Percentiles rank a stretch among this genome's conserved stretches.
These are phyloP conservation scores for Tylopilus subfusipes DNA, from an alignment of 768 basidiomycete genomes.

Conservation along the genomic window DNA sequence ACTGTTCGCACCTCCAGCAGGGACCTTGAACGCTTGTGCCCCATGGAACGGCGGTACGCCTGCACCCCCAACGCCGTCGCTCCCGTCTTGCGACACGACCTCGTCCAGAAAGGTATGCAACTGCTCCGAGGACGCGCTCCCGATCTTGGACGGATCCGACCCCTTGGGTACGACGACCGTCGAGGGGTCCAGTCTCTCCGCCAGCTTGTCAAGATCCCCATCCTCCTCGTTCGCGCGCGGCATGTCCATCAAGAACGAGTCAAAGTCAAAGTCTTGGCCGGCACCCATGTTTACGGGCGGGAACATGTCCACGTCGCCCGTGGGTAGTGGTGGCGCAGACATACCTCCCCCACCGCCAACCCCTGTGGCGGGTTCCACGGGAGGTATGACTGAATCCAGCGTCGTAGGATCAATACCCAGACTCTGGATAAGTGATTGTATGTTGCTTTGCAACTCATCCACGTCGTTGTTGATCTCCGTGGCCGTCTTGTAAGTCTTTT, in stretches of 20 bases:
- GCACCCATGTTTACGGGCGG: slow-evolving; percentile 2
- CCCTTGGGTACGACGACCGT: slow-evolving; percentile 29
- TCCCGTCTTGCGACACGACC: slow-evolving; percentile 34
- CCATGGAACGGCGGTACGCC: neutral
- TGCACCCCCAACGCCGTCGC: neutral
- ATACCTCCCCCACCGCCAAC: slow-evolving; percentile 8
- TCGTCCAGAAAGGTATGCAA: slow-evolving; percentile 44
- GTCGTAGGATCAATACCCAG: slow-evolving; percentile 58
- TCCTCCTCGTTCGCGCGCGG: slow-evolving; percentile 29
- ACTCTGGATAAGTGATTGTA: slow-evolving; percentile 68
- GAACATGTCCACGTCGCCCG: slow-evolving; percentile 20
- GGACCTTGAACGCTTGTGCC: slow-evolving; percentile 6
- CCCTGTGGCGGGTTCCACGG: slow-evolving; percentile 9
- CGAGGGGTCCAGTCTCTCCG: slow-evolving; percentile 32
- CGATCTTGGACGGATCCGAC: slow-evolving; percentile 28
- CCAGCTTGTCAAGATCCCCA: slow-evolving; percentile 32
- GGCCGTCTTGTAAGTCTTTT: slow-evolving; percentile 57
- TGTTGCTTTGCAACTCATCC: slow-evolving; percentile 60
- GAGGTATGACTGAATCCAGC: slow-evolving; percentile 12
- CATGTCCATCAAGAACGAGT: slow-evolving; percentile 40
- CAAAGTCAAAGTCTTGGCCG: slow-evolving; percentile 36
- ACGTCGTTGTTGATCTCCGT: slow-evolving; percentile 71
- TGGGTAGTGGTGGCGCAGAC: neutral
- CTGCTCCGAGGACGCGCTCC: slow-evolving; percentile 34
- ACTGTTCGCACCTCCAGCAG: neutral